Evolutionary conservation across 2,329 filamentous ascomycete genomes (phyloP).

Genomic region (Aureobasidium sp.): DNA sequence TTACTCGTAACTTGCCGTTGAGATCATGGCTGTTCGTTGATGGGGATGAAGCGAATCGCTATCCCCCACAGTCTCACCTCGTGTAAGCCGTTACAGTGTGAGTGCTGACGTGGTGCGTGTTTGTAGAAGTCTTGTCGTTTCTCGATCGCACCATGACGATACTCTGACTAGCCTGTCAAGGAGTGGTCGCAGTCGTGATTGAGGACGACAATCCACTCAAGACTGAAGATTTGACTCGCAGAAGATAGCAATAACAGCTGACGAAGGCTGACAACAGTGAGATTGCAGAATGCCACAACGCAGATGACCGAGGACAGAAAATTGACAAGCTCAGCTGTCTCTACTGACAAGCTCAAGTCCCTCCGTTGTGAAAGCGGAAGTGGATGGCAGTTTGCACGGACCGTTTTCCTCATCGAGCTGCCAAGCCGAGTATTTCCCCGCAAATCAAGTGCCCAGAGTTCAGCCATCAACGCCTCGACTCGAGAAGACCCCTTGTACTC

Average conservation of each 20-base stretch:
- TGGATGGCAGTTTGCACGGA: conserved; percentile 2
- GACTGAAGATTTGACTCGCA: not conserved
- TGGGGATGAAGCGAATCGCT: not conserved
- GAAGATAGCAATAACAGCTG: not conserved
- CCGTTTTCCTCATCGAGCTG: conserved; percentile 3
- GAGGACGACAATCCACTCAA: not conserved
- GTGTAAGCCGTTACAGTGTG: not conserved
- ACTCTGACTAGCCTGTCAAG: not conserved
- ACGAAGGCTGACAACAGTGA: not conserved
- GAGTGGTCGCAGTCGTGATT: not conserved
- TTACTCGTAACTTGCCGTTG: not conserved
- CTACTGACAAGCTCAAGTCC: not conserved
- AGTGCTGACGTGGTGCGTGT: not conserved
- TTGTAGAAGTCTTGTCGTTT: not conserved
- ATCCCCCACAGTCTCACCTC: conserved; percentile 7
- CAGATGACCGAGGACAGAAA: conserved; percentile 6
- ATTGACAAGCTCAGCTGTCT: not conserved
- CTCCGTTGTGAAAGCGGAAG: conserved; percentile 2
- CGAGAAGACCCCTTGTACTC: not conserved
- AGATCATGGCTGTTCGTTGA: not conserved
- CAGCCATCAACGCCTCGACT: not conserved
- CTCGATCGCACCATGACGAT: not conserved
- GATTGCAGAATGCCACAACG: conserved; percentile 8
- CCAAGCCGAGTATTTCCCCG: not conserved
- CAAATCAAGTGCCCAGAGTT: not conserved